phyloP scores from a whole-genome alignment of 2,329 filamentous ascomycete genomes.

The Laburnicola sp. region DNA sequence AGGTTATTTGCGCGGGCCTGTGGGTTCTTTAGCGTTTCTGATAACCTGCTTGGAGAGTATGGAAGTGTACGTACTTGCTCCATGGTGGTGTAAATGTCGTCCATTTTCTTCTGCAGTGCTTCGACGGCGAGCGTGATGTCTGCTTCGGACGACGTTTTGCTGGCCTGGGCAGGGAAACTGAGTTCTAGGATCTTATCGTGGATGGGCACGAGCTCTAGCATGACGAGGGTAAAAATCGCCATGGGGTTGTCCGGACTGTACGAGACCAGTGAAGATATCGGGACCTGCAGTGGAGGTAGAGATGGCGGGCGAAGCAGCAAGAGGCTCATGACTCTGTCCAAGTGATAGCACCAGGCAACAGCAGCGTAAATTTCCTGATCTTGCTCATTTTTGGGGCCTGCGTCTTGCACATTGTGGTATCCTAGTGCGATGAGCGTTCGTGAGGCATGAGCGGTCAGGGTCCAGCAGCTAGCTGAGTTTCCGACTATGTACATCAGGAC shows the following conservation, averaged over 20 bases:
- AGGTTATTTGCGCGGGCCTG: slow-evolving; percentile 13
- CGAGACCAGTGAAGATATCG: slow-evolving; percentile 28
- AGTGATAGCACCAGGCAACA: slow-evolving; percentile 36
- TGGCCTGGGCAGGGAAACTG: slow-evolving; percentile 20
- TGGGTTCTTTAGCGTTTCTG: background rate
- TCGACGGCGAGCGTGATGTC: slow-evolving; percentile 23
- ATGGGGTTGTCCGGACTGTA: slow-evolving; percentile 28
- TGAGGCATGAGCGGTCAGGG: slow-evolving; percentile 36
- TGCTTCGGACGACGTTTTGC: slow-evolving; percentile 8
- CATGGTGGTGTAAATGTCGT: slow-evolving; percentile 26
- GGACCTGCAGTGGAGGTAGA: slow-evolving; percentile 31
- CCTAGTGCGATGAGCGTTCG: slow-evolving; percentile 38
- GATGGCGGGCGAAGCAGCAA: slow-evolving; percentile 36
- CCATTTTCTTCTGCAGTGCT: slow-evolving; percentile 26
- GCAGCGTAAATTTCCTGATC: slow-evolving; percentile 33
- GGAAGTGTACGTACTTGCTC: slow-evolving; percentile 20
- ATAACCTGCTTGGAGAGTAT: background rate
- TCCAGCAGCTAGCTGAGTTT: slow-evolving; percentile 39
- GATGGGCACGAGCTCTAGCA: slow-evolving; percentile 34
- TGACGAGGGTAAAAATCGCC: slow-evolving; percentile 26
- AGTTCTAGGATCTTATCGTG: slow-evolving; percentile 34
- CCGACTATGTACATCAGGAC: slow-evolving; percentile 40
- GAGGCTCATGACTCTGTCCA: slow-evolving; percentile 38
- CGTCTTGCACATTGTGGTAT: slow-evolving; percentile 28
- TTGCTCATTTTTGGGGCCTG: slow-evolving; percentile 21